Evolutionary conservation across 192 early-diverging fungal species (phyloP).

Genomic region (Linnemannia schmuckeri): DNA sequence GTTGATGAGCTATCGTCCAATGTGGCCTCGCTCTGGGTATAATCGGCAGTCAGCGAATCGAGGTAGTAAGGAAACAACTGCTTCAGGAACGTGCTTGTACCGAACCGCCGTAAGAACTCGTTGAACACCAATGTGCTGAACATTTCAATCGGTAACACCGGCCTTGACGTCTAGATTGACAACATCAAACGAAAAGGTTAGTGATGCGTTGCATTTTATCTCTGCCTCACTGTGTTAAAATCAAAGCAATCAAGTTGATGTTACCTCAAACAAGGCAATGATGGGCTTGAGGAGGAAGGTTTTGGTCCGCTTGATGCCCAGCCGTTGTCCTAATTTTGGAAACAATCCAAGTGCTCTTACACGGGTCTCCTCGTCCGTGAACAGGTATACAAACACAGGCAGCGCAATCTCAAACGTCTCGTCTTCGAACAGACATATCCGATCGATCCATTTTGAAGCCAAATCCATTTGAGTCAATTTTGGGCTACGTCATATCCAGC

Average conservation of each 20-base stretch:
- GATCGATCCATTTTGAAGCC: conserved; percentile 63
- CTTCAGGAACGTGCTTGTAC: conserved; percentile 65
- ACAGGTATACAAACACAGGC: conserved; percentile 66
- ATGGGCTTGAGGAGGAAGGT: conserved; percentile 67
- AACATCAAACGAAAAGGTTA: background rate
- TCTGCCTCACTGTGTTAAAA: background rate
- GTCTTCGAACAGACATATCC: conserved; percentile 57
- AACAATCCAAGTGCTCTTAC: conserved; percentile 64
- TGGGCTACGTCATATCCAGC: conserved; percentile 2
- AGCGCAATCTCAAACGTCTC: conserved; percentile 69
- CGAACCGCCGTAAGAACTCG: conserved; percentile 65
- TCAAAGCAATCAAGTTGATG: background rate
- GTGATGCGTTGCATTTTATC: background rate
- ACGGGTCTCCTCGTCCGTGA: conserved; percentile 59
- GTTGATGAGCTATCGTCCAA: conserved; percentile 35
- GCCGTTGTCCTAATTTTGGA: conserved; percentile 63
- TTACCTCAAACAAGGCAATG: conserved; percentile 71
- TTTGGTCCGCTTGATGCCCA: conserved; percentile 64
- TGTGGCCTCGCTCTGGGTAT: conserved; percentile 25
- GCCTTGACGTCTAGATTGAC: conserved; percentile 58
- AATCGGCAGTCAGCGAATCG: conserved; percentile 63
- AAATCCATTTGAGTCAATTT: conserved; percentile 53
- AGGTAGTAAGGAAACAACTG: conserved; percentile 70
- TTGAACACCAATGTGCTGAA: conserved; percentile 54
- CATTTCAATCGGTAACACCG: conserved; percentile 59